phyloP scores from a whole-genome alignment of 169 alveolate species.

The Amoebophrya sp. region DNA sequence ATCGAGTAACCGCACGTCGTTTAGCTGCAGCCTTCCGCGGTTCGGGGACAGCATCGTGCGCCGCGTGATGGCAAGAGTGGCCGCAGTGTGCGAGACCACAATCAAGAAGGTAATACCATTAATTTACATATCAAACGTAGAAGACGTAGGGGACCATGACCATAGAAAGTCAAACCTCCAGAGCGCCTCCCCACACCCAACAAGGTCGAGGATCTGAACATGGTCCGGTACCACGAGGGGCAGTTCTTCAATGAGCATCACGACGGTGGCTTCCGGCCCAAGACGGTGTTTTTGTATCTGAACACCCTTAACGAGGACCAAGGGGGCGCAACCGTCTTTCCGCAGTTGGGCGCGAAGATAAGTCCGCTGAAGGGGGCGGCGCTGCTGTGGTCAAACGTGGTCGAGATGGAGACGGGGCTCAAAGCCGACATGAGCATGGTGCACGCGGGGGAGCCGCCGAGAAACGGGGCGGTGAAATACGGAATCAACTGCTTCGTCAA shows the following conservation, averaged over 20 bases:
- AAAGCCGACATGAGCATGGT: slow-evolving; percentile 21
- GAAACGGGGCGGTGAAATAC: slow-evolving; percentile 22
- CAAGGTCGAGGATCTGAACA: slow-evolving; percentile 21
- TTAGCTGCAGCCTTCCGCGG: not conserved
- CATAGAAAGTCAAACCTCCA: no score
- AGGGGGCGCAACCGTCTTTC: not conserved
- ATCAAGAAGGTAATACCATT: no score
- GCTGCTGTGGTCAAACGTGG: not conserved
- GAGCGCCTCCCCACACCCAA: no score
- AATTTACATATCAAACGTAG: no score
- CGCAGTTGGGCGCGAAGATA: not conserved
- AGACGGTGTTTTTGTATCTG: slow-evolving; percentile 31
- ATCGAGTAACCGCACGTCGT: not conserved
- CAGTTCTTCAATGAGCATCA: slow-evolving; percentile 33
- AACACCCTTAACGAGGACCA: not conserved
- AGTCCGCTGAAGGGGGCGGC: slow-evolving; percentile 6
- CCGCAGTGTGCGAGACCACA: not conserved
- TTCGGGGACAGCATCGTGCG: no score
- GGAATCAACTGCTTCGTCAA: slow-evolving; percentile 36
- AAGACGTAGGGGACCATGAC: no score
- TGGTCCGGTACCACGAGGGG: slow-evolving; percentile 25
- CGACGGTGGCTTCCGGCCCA: slow-evolving; percentile 36
- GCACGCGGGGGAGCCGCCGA: slow-evolving; percentile 34
- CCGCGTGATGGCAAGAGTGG: not conserved
- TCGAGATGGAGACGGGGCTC: slow-evolving; percentile 24